These are phyloP conservation scores for Biscogniauxia sp. DNA, from an alignment of 2,329 filamentous ascomycete genomes.

Conservation along the genomic window DNA sequence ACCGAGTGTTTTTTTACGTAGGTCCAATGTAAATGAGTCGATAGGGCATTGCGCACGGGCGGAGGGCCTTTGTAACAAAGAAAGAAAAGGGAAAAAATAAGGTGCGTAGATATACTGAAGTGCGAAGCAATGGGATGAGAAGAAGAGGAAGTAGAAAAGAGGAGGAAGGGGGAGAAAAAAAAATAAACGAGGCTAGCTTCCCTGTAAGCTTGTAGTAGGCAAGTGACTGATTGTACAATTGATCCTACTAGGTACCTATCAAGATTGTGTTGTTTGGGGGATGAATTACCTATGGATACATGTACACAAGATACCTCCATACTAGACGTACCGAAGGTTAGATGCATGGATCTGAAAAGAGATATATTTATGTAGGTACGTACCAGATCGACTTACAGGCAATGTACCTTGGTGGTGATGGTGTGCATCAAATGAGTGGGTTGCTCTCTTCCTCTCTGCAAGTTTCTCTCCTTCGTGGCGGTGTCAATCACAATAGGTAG, in stretches of 20 bases:
- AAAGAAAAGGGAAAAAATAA: not conserved
- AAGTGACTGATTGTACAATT: too few species aligned
- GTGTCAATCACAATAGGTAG: constrained; percentile 17
- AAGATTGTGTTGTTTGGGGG: too few species aligned
- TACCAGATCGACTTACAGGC: constrained; percentile 1
- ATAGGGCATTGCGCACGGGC: not conserved
- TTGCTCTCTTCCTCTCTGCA: not conserved
- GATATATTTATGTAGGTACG: not conserved
- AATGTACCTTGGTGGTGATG: constrained; percentile 4
- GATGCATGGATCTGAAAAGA: not conserved
- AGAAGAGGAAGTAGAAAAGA: constrained; percentile 6
- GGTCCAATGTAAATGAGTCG: not conserved
- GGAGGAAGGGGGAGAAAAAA: not conserved
- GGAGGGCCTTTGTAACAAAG: not conserved
- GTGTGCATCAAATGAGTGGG: not conserved
- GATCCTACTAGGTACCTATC: too few species aligned
- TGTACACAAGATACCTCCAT: too few species aligned
- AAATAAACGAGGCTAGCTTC: not conserved
- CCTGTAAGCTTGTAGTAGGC: not conserved
- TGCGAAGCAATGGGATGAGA: not conserved
- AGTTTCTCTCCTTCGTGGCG: constrained; percentile 1
- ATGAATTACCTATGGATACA: too few species aligned
- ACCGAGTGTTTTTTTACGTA: not conserved
- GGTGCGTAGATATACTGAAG: not conserved
- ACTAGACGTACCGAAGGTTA: too few species aligned